phyloP scores from a whole-genome alignment of 2,329 filamentous ascomycete species.

The Claviceps purpurea region DNA sequence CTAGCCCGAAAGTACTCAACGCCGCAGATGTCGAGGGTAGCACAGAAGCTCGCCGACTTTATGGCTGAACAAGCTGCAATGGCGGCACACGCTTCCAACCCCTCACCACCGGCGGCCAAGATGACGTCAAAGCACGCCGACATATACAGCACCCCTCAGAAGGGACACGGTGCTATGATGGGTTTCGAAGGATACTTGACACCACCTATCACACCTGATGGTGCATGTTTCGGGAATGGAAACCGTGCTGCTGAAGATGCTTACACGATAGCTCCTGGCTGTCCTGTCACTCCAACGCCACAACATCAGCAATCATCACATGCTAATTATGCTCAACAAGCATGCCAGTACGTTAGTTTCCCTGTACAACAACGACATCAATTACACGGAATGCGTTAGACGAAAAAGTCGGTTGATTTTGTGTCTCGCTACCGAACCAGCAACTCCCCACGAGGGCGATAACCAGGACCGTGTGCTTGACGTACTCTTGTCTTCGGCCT shows the following conservation, averaged over 20 bases:
- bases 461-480: too few relatives aligned
- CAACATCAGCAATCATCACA: slow-evolving; percentile 19
- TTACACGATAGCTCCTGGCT: slow-evolving; percentile 37
- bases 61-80: slow-evolving; percentile 46
- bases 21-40: slow-evolving; percentile 37
- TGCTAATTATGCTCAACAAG: slow-evolving; percentile 19
- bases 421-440: not conserved
- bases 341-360: slow-evolving; percentile 24
- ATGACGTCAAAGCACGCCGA: slow-evolving; percentile 38
- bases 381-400: slow-evolving; percentile 21
- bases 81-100: slow-evolving; percentile 32
- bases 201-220: slow-evolving; percentile 73
- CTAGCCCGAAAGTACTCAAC: slow-evolving; percentile 48
- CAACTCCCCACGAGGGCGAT: not conserved
- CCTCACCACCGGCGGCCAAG: slow-evolving; percentile 48
- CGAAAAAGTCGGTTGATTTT: slow-evolving; percentile 23
- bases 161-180: slow-evolving; percentile 50
- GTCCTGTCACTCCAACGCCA: slow-evolving; percentile 48
- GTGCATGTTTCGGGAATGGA: slow-evolving; percentile 36
- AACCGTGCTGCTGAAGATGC: slow-evolving; percentile 30
- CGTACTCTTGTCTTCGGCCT: slow-evolving; percentile 5
- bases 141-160: slow-evolving; percentile 68
- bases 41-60: slow-evolving; percentile 43
- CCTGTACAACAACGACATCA: slow-evolving; percentile 21
- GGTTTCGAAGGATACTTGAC: slow-evolving; percentile 67